Base-by-base conservation (phyloP, 2,329 filamentous ascomycete genomes). In the Cadophora malorum region DNA sequence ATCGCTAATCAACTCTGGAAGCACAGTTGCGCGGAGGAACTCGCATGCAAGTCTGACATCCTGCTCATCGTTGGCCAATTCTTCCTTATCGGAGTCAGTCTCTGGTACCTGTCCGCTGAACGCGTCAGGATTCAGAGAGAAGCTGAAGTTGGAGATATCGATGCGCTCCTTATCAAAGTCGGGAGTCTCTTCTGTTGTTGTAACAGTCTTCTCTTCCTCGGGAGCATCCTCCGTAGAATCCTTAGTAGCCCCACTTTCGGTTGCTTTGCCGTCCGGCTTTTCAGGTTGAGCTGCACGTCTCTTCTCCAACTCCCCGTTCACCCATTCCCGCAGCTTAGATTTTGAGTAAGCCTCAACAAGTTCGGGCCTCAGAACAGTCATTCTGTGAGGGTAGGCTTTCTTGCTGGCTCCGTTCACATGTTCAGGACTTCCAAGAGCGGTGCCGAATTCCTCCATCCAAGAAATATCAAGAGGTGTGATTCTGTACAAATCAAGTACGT, bases 401-500 rank as follows among this genome's bases (percentile, higher is more conserved):
- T 75, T 70, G 55, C 68, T 73, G 10, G 71, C 68, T 14, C 64
- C 71, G 50, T 75, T 73, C 3, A 67, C 67, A 62, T 85, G 70
- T 63, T 79, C 74, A 10, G 76, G 73, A 50, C 74, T 79, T 45
- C 69, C 67, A 56, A 77, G 74, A 19, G 78, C 83, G n/a, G 79
- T 81, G 76, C 86, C 86, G 73, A 88, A 84, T 78, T 95, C 90
- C 73, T 99, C 95, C 74, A 97, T 85, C 94, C 96, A 99, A 25
- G 86, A 81, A 66, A 97, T 89, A 79, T 99, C 96, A 67, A 98
- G 82, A 6, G 96, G 96, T 3, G 96, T 97, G 71, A 98, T 91
- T 67, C 96, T 90, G 83, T 99, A 99, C 64, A 99, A 83, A 76
- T 99, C 96, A 62, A 99, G 87, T n/a, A 97, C 93, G 78, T 99